phyloP scores from a whole-genome alignment of 2,329 filamentous ascomycete species.

The Alternaria atra region DNA sequence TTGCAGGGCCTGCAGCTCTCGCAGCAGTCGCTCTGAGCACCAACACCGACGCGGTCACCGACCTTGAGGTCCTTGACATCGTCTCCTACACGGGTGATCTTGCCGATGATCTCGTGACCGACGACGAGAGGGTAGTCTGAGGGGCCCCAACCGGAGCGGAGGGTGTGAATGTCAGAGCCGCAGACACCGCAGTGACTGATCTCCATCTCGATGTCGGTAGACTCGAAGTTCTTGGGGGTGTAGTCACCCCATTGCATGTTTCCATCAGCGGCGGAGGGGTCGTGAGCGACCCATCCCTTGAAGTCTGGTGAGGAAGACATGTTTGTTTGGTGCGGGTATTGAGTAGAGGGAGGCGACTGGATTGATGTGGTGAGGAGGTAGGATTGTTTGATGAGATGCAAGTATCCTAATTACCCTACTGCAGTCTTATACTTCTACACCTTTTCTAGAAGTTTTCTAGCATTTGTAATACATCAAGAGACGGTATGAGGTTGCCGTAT shows the following conservation, averaged over 20 bases:
- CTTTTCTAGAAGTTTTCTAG: slow-evolving; percentile 12
- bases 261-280: slow-evolving; percentile 59
- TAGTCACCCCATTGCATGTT: slow-evolving; percentile 64
- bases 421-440: slow-evolving; percentile 1
- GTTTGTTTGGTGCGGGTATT: slow-evolving; percentile 4
- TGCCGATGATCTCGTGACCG: slow-evolving; percentile 55
- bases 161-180: slow-evolving; percentile 47
- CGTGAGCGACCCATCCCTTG: slow-evolving; percentile 65
- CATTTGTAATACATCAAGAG: slow-evolving; percentile 34
- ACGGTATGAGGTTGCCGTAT: slow-evolving; percentile 14
- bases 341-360: neutral
- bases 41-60: slow-evolving; percentile 67
- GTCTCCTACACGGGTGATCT: slow-evolving; percentile 49
- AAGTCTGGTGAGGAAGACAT: slow-evolving; percentile 53
- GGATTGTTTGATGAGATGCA: neutral
- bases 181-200: slow-evolving; percentile 54
- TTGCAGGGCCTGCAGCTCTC: slow-evolving; percentile 60
- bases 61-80: slow-evolving; percentile 63
- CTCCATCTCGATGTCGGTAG: slow-evolving; percentile 67
- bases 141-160: slow-evolving; percentile 56
- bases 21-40: slow-evolving; percentile 59
- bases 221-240: slow-evolving; percentile 61
- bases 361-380: neutral
- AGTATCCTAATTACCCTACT: neutral
- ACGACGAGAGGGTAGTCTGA: slow-evolving; percentile 59